Evolutionary conservation across 176 grass and related monocot species (phyloP).

Genomic region (Dactylis glomerata): DNA sequence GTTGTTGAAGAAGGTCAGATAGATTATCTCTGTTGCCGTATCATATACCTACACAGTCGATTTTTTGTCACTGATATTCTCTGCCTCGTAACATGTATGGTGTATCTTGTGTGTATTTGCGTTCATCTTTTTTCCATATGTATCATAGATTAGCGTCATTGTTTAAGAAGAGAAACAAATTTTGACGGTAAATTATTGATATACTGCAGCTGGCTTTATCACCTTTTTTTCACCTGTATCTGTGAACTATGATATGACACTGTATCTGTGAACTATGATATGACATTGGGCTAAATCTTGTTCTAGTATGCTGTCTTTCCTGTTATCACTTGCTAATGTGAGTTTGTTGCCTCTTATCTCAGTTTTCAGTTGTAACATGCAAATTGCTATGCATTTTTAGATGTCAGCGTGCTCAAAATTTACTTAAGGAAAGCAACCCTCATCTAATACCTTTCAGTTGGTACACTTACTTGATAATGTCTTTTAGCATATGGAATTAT

Average conservation of each 20-base stretch:
- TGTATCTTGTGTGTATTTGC: not conserved
- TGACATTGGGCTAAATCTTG: not conserved
- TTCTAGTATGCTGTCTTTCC: not conserved
- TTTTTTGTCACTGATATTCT: slow-evolving; percentile 1
- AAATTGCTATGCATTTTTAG: not conserved
- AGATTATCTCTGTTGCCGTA: slow-evolving; percentile 3
- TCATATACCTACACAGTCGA: not conserved
- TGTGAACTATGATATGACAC: not conserved
- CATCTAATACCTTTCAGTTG: too few species aligned
- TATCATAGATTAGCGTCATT: slow-evolving; percentile 17
- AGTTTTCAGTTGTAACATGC: not conserved
- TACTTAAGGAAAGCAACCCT: too few species aligned
- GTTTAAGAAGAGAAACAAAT: not conserved
- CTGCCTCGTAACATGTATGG: not conserved
- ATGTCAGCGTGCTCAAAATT: not conserved
- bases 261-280: not conserved
- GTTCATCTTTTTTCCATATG: slow-evolving; percentile 10
- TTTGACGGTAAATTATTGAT: not conserved
- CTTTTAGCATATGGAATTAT: too few species aligned
- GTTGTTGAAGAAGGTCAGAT: slow-evolving; percentile 73
- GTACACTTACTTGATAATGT: too few species aligned
- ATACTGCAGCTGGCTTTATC: not conserved
- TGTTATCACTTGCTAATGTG: not conserved
- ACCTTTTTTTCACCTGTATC: not conserved
- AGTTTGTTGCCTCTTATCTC: not conserved